These are phyloP conservation scores for Hibiscus syriacus DNA, from an alignment of 345 rosid species.

Conservation along the genomic window DNA sequence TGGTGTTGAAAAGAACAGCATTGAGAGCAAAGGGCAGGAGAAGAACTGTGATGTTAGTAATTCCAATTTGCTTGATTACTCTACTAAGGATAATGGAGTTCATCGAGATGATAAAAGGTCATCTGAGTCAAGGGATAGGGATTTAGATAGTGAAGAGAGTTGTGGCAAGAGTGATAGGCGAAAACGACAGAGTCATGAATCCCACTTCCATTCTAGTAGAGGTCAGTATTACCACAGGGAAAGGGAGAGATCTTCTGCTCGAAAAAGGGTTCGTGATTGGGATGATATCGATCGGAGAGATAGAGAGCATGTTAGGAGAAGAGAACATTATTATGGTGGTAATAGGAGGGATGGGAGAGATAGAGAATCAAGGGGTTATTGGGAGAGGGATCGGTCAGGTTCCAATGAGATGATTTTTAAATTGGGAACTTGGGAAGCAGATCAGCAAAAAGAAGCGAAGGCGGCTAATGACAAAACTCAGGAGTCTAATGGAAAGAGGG, in stretches of 20 bases:
- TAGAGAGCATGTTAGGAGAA: constrained; percentile 51
- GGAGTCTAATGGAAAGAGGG: constrained; percentile 37
- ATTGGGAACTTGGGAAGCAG: constrained; percentile 78
- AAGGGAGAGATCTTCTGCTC: constrained; percentile 40
- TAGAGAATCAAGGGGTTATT: constrained; percentile 70
- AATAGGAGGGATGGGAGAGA: constrained; percentile 51
- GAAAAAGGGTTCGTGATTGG: constrained; percentile 60
- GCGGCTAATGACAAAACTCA: constrained; percentile 27
- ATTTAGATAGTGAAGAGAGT: constrained; percentile 36
- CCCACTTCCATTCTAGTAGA: constrained; percentile 27
- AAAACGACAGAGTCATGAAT: too few relatives aligned
- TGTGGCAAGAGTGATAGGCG: constrained; percentile 32
- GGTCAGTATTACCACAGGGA: constrained; percentile 39
- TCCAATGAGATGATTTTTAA: constrained; percentile 71
- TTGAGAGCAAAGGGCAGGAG: constrained; percentile 13
- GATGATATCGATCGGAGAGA: constrained; percentile 50
- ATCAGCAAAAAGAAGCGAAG: constrained; percentile 42
- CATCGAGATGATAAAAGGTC: constrained; percentile 18
- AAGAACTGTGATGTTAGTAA: constrained; percentile 15
- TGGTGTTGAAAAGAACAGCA: constrained; percentile 12
- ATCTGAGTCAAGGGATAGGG: constrained; percentile 23
- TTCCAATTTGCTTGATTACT: not conserved
- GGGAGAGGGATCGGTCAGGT: constrained; percentile 87
- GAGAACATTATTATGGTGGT: constrained; percentile 34
- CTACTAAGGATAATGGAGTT: constrained; percentile 25